Base-by-base conservation (phyloP, 108 stramenopile species). In the Skeletonema marinoi region DNA sequence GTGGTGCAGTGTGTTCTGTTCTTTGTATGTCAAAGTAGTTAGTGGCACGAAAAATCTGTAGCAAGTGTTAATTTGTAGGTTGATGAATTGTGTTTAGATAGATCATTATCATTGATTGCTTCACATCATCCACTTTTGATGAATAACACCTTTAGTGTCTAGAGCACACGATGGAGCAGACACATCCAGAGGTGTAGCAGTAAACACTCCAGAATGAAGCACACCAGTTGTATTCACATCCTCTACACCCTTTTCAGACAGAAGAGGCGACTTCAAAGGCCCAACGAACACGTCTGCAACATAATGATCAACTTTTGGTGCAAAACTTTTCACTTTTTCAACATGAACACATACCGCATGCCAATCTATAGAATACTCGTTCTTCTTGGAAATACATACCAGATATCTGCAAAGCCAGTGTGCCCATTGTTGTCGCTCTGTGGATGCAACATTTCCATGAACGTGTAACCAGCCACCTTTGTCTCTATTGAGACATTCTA, bases 241-340 rank as follows among this genome's bases (percentile, higher is more conserved):
- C 16, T 12, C 17, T 14, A 25, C 16, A 44, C 58, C 25, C 50
- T 19, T 51, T 19, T 17, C 9, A 32, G 21, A 50, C 41, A 71
- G 4, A 58, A 63, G 66, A 14, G 70, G 56, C 29, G 81, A 77
- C 60, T 65, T 36, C 10, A 13, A 21, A 58, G 81, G 85, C 3
- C 93, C 95, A 54, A 93, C 79, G 70, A 84, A 96, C 38, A 96
- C 87, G 87, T 96, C 95, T 13, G 92, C 95, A 11, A 96, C 95
- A 32, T 85, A 81, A 77, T 96, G 95, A 77, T 90, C 88, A 17
- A 96, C 86, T 35, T 81, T 90, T 13, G 95, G 95, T 8, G 95
- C 95, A 85, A 96, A 98, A 11, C 90, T 90, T 70, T 98, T 98
- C 67, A 98, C 98, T 65, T 82, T 77, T 82, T 96, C 93, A 16